These are phyloP conservation scores for Akanthomyces muscarius DNA, from an alignment of 2,329 filamentous ascomycete genomes.

Conservation along the genomic window DNA sequence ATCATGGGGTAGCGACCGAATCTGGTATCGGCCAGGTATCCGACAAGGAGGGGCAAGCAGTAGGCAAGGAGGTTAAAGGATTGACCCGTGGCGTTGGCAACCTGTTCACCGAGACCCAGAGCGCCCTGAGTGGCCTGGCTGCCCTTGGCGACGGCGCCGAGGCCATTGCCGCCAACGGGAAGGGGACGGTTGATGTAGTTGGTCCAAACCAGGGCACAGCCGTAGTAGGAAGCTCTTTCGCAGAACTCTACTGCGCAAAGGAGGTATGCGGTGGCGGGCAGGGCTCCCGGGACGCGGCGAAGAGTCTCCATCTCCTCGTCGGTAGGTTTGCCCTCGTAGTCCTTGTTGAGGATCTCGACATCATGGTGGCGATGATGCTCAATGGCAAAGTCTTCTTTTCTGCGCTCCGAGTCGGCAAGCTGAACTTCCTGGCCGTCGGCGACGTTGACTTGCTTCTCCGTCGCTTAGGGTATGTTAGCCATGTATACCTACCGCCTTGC, in stretches of 20 bases:
- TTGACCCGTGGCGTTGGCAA: conserved; percentile 32
- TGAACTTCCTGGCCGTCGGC: background rate
- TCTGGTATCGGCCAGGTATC: conserved; percentile 62
- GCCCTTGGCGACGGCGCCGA: conserved; percentile 38
- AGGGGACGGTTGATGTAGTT: conserved; percentile 62
- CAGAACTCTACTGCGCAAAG: conserved; percentile 58
- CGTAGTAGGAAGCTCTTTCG: conserved; percentile 59
- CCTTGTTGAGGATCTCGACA: conserved; percentile 19
- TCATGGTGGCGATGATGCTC: conserved; percentile 4
- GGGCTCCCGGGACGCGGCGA: conserved; percentile 46
- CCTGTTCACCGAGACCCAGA: conserved; percentile 46
- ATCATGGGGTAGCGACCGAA: conserved; percentile 70
- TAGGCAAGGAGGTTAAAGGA: conserved; percentile 57
- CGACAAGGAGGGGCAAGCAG: conserved; percentile 50
- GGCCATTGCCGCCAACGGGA: conserved; percentile 46
- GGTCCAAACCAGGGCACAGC: conserved; percentile 28
- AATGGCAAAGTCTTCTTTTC: conserved; percentile 2
- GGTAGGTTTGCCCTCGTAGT: conserved; percentile 43
- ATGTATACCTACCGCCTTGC: background rate
- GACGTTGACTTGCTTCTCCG: conserved; percentile 11
- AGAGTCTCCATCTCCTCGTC: conserved; percentile 50
- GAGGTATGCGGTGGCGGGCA: conserved; percentile 51
- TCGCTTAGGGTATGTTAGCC: background rate
- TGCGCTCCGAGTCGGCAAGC: background rate
- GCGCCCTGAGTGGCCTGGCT: conserved; percentile 52